Evolutionary conservation across 1,284 basidiomycete genomes (phyloP).

Genomic region (Boletus mariae): DNA sequence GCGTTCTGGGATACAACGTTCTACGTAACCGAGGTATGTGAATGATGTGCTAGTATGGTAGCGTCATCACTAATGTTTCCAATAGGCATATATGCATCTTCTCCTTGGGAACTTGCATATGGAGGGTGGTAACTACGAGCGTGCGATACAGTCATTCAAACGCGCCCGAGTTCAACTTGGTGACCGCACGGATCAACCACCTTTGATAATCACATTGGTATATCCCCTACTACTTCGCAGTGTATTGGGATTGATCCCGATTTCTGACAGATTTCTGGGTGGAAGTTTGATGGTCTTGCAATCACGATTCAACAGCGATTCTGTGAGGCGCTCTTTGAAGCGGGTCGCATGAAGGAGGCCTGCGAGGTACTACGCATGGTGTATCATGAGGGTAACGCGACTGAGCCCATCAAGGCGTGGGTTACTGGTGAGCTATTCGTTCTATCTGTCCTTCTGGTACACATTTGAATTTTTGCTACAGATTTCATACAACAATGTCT

Average conservation of each 20-base stretch:
- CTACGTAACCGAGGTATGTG: not conserved
- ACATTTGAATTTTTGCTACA: not conserved
- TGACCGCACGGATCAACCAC: not conserved
- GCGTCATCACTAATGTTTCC: not conserved
- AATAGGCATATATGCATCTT: conserved; percentile 1
- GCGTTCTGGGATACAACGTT: not conserved
- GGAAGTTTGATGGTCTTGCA: not conserved
- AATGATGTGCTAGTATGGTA: not conserved
- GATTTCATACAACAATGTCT: not conserved
- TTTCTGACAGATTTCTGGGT: not conserved
- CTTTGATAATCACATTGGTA: not conserved
- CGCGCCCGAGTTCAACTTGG: not conserved
- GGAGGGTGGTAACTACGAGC: not conserved
- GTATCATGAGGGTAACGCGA: not conserved
- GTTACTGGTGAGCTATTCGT: not conserved
- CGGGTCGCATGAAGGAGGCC: not conserved
- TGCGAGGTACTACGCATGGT: not conserved
- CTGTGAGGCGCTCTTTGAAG: not conserved
- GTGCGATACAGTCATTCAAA: conserved; percentile 3
- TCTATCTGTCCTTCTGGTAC: not conserved
- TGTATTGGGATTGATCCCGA: too few species aligned
- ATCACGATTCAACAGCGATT: not conserved
- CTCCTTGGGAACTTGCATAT: not conserved
- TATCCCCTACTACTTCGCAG: not conserved
- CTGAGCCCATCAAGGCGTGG: not conserved